Evolutionary conservation across 768 basidiomycete species (phyloP).

Genomic region (Daedalea quercina): DNA sequence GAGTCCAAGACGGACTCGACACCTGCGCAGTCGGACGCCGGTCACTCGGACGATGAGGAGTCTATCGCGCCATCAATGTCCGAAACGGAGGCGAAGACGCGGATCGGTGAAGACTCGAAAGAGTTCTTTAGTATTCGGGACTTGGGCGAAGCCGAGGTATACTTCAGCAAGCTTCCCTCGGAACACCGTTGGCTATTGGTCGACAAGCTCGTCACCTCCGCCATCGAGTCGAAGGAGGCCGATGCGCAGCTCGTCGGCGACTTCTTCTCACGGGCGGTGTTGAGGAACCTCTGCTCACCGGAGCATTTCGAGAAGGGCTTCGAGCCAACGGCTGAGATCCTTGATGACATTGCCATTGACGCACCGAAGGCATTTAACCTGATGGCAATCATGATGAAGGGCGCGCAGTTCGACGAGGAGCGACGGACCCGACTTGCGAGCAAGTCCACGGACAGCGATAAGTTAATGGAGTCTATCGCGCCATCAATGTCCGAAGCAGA

Average conservation of each 20-base stretch:
- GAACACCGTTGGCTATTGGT: constrained; percentile 61
- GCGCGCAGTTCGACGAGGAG: constrained; percentile 59
- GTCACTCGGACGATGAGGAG: constrained; percentile 53
- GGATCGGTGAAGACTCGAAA: constrained; percentile 75
- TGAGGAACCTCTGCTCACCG: constrained; percentile 52
- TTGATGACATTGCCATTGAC: constrained; percentile 89
- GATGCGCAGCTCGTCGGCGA: constrained; percentile 75
- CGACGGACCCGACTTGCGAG: constrained; percentile 47
- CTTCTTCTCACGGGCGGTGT: constrained; percentile 58
- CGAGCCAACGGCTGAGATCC: constrained; percentile 55
- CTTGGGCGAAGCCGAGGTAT: constrained; percentile 81
- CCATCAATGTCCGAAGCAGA: neutral
- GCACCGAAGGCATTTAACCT: constrained; percentile 79
- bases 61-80: constrained; percentile 42
- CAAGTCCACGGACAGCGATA: constrained; percentile 56
- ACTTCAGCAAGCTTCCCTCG: constrained; percentile 70
- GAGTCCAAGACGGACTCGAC: constrained; percentile 28
- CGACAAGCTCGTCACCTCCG: constrained; percentile 58
- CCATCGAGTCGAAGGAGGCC: constrained; percentile 73
- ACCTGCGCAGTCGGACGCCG: constrained; percentile 46
- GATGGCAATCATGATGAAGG: constrained; percentile 70
- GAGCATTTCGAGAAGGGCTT: constrained; percentile 74
- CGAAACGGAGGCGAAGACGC: constrained; percentile 61
- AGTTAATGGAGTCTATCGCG: constrained; percentile 28
- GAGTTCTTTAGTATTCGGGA: constrained; percentile 85